Percentiles rank a stretch among this genome's conserved stretches.
phyloP scores from a whole-genome alignment of 2,329 filamentous ascomycete species.

The Curvularia spicifera region DNA sequence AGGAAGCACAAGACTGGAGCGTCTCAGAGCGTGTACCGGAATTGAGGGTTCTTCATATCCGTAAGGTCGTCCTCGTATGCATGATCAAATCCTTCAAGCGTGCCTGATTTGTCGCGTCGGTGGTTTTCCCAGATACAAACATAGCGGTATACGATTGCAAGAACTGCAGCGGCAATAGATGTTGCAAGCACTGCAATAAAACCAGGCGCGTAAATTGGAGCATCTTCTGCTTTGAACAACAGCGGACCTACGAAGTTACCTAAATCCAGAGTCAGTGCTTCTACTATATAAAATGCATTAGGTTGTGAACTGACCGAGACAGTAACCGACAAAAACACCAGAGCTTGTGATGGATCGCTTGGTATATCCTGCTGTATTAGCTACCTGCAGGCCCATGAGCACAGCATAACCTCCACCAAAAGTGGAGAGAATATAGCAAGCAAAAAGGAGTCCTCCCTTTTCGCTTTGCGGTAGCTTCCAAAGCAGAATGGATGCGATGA shows the following conservation, averaged over 20 bases:
- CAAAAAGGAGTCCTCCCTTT: constrained; percentile 58
- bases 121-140: constrained; percentile 56
- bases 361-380: constrained; percentile 61
- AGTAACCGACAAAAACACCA: constrained; percentile 60
- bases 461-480: constrained; percentile 52
- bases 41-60: constrained; percentile 44
- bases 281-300: background rate
- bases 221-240: background rate
- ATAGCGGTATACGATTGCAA: constrained; percentile 54
- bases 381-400: constrained; percentile 58
- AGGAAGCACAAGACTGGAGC: background rate
- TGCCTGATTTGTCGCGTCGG: constrained; percentile 52
- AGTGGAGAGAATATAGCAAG: constrained; percentile 55
- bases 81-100: constrained; percentile 58
- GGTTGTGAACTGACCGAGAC: constrained; percentile 48
- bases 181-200: constrained; percentile 53
- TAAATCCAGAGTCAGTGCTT: background rate
- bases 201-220: background rate
- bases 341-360: constrained; percentile 58
- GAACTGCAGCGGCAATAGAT: constrained; percentile 40
- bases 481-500: constrained; percentile 44
- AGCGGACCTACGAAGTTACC: background rate
- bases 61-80: constrained; percentile 62
- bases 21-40: constrained; percentile 25
- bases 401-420: constrained; percentile 58